Evolutionary conservation across 768 basidiomycete species (phyloP), one percentile per base, ranked within the genome.

Genomic region (Leccinum variicolor): DNA sequence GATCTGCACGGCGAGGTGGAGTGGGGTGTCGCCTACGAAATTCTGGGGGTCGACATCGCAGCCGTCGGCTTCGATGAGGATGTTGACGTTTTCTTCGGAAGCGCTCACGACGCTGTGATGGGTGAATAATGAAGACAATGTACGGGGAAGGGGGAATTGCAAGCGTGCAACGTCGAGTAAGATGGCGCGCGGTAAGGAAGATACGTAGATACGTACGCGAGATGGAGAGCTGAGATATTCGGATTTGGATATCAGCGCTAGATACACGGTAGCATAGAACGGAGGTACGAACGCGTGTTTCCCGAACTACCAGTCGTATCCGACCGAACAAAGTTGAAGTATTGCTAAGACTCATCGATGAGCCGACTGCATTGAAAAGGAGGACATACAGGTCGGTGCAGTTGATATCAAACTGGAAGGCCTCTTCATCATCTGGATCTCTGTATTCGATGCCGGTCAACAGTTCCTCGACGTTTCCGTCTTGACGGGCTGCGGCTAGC

Each of bases 361-460:
- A 51, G 33, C 4, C 11, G 26, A 17, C 19, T 21, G 4, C 29
- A 28, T 19, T 21, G 4, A n/a, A 31, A 17, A 13, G 11, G 36
- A 31, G 21, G n/a, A 61, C 70, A 31, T 64, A 73, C 72, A 61
- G 10, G 33, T 73, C 70, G 14, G 29, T 63, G 43, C 70, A 73
- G 53, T 73, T 73, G 53, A 71, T 63, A 53, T 73, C 70, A 33
- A 70, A 73, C 19, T 69, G 39, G 49, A 69, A 70, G 23, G 1
- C 29, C 6, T 63, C 59, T 25, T 55, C 47, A 6, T 69, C 58
- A 0, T 47, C 26, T 17, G 52, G 46, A 19, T 73, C 64, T 48
- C 66, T 63, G 50, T 56, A 65, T n/a, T 73, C 64, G 1, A 0
- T 21, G n/a, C 50, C 39, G 11, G 26, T 58, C 9, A 71, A 54